A percentile compares a stretch with the other conserved stretches of the same genome.
Evolutionary conservation across 345 rosid genomes (phyloP).

Genomic region (Luvunga scandens): DNA sequence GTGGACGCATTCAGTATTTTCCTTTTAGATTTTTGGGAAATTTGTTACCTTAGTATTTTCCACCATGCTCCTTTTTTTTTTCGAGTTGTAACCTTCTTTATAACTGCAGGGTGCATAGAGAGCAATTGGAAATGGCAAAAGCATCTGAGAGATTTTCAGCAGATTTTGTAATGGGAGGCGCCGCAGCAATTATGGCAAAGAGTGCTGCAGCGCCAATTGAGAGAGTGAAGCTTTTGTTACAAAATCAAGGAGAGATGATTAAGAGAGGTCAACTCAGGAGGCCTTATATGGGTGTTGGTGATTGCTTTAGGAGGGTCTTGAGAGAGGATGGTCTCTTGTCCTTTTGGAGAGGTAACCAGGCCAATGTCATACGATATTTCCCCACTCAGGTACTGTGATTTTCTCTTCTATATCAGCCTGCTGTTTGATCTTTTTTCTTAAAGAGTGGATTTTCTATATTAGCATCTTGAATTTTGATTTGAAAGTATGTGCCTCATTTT

Average conservation of each 20-base stretch:
- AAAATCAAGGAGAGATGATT: slow-evolving; percentile 90
- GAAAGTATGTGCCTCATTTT: not conserved
- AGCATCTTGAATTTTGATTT: not conserved
- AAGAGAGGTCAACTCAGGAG: slow-evolving; percentile 66
- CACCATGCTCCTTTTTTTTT: not conserved
- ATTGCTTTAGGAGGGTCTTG: slow-evolving; percentile 73
- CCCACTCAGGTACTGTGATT: slow-evolving; percentile 70
- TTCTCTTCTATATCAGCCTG: not conserved
- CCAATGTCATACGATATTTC: slow-evolving; percentile 82
- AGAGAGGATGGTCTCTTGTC: slow-evolving; percentile 81
- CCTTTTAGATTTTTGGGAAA: not conserved
- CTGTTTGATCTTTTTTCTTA: not conserved
- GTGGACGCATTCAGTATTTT: not conserved
- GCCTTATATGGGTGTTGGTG: slow-evolving; percentile 61
- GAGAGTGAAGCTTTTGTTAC: slow-evolving; percentile 88
- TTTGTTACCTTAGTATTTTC: not conserved
- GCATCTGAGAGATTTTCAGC: slow-evolving; percentile 64
- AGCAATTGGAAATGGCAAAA: slow-evolving; percentile 28
- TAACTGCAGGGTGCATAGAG: not conserved
- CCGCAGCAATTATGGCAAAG: slow-evolving; percentile 71
- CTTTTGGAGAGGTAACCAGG: slow-evolving; percentile 97
- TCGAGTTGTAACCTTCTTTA: not conserved
- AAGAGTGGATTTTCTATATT: too few species aligned
- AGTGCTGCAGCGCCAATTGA: slow-evolving; percentile 89
- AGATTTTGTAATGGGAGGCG: slow-evolving; percentile 81